Conservation (phyloP, 306 rosid species). For the Vachellia collinsii region DNA sequence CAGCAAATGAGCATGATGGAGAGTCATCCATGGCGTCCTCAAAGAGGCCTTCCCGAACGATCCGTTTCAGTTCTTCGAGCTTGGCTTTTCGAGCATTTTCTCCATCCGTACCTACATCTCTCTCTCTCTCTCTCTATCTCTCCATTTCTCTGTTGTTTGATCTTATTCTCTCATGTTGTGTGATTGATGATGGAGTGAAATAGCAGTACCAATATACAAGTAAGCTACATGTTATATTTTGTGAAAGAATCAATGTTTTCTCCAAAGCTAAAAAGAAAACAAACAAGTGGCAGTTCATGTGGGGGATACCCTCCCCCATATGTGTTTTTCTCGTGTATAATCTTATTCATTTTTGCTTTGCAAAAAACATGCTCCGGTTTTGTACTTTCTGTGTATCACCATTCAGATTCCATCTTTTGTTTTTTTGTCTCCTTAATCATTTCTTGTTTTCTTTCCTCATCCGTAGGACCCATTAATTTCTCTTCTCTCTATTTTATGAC, state of each 20-base stretch:
- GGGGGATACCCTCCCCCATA: background rate
- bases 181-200: background rate
- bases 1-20: constrained; percentile 95
- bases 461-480: constrained; percentile 39
- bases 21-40: constrained; percentile 91
- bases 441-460: constrained; percentile 40
- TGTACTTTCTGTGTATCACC: constrained; percentile 48
- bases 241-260: constrained; percentile 43
- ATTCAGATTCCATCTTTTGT: constrained; percentile 51
- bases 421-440: constrained; percentile 37
- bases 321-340: background rate
- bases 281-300: constrained; percentile 24
- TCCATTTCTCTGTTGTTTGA: background rate
- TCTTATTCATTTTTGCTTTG: constrained; percentile 41
- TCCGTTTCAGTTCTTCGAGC: constrained; percentile 83
- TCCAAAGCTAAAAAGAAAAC: constrained; percentile 29
- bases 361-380: constrained; percentile 43
- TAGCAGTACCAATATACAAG: constrained; percentile 9
- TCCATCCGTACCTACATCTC: constrained; percentile 65
- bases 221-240: constrained; percentile 38
- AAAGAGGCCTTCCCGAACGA: constrained; percentile 83
- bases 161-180: background rate
- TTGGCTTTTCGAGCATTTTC: constrained; percentile 91
- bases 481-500: background rate
- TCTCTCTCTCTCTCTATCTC: constrained; percentile 1